Conservation (phyloP, 129 eudicot genomes). For the Chrysanthemum lavandulifolium region DNA sequence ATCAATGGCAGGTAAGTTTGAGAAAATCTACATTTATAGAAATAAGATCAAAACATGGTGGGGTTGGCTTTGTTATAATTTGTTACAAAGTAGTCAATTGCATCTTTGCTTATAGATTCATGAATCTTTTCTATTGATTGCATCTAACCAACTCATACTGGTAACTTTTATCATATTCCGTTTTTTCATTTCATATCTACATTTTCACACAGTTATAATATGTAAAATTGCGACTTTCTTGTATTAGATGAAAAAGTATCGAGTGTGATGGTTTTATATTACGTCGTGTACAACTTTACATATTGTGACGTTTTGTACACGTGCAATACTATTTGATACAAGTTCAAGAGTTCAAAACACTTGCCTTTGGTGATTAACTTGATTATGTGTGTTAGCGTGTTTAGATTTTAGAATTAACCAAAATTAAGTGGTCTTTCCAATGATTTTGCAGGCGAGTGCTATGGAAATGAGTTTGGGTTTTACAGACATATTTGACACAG, state of each 20-base stretch:
- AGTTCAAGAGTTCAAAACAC: neutral
- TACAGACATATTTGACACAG: constrained; percentile 50
- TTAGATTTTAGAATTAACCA: too few species aligned
- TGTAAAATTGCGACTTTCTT: too few species aligned
- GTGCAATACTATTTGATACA: too few species aligned
- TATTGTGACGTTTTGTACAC: too few species aligned
- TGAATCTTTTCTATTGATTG: constrained; percentile 6
- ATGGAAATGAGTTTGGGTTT: constrained; percentile 49
- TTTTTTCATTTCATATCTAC: neutral
- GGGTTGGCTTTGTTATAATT: constrained; percentile 13
- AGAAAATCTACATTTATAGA: neutral
- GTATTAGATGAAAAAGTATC: too few species aligned
- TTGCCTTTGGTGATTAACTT: neutral
- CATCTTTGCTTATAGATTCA: constrained; percentile 2
- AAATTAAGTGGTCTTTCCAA: too few species aligned
- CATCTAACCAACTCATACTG: too few species aligned
- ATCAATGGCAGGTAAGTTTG: constrained; percentile 64
- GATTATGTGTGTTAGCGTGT: too few species aligned
- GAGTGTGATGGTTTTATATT: too few species aligned
- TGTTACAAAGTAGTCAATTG: constrained; percentile 13
- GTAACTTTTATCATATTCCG: neutral
- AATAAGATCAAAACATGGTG: constrained; percentile 13
- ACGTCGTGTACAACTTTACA: too few species aligned
- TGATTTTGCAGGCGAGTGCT: constrained; percentile 37
- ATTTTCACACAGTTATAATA: neutral